Conservation (phyloP, 2,329 filamentous ascomycete genomes). For the Thielaviopsis ethacetica region DNA sequence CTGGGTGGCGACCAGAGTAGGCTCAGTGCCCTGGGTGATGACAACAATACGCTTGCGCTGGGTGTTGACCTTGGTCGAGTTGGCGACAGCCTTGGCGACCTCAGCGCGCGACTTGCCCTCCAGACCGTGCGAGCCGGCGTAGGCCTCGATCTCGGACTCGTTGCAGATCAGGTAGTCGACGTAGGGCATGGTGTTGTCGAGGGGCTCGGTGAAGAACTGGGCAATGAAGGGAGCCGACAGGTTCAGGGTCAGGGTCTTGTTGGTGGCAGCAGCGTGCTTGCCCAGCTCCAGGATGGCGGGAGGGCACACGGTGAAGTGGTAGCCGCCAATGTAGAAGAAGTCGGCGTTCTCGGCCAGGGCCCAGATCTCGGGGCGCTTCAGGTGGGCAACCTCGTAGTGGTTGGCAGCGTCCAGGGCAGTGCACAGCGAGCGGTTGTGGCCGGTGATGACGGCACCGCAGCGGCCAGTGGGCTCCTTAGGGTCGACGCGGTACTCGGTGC, state of each 20-base stretch:
- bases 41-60: conserved; percentile 73
- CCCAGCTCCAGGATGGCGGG: conserved; percentile 79
- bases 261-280: conserved; percentile 71
- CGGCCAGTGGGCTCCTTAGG: conserved; percentile 71
- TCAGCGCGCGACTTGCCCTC: conserved; percentile 61
- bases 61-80: conserved; percentile 81
- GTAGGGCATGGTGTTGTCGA: conserved; percentile 75
- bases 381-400: conserved; percentile 86
- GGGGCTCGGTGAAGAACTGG: conserved; percentile 93
- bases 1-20: conserved; percentile 70
- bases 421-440: conserved; percentile 85
- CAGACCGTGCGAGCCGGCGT: conserved; percentile 66
- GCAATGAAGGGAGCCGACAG: conserved; percentile 91
- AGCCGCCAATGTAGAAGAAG: conserved; percentile 86
- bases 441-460: conserved; percentile 93
- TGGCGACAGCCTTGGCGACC: conserved; percentile 73
- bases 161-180: conserved; percentile 96
- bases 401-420: conserved; percentile 94
- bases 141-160: conserved; percentile 83
- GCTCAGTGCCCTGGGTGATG: conserved; percentile 85
- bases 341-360: conserved; percentile 74
- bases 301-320: conserved; percentile 92
- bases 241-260: conserved; percentile 87
- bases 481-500: conserved; percentile 90
- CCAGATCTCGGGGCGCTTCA: conserved; percentile 88